A percentile compares a stretch with the other conserved stretches of the same genome.
Evolutionary conservation across 768 basidiomycete genomes (phyloP).

Genomic region (Boletus pseudopeckii): DNA sequence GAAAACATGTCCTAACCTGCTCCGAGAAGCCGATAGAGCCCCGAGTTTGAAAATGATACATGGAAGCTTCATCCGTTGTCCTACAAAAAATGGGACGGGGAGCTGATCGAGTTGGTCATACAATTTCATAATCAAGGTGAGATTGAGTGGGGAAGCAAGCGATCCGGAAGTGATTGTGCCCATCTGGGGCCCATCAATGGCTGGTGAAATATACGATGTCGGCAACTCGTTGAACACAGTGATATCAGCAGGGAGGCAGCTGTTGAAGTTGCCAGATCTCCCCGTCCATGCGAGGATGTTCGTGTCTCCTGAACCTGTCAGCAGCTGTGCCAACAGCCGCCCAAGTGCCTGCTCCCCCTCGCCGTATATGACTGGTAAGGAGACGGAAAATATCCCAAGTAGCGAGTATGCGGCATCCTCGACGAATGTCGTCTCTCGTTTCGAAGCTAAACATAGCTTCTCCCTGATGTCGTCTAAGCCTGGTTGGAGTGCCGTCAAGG

Average conservation of each 20-base stretch:
- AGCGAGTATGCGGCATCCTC: constrained; percentile 15
- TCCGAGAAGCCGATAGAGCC: background rate
- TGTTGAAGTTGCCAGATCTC: background rate
- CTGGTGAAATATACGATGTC: background rate
- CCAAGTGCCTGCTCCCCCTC: constrained; percentile 9
- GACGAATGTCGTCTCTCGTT: constrained; percentile 1
- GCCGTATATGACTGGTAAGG: constrained; percentile 11
- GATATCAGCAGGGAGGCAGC: background rate
- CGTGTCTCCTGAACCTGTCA: constrained; percentile 3
- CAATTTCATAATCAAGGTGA: background rate
- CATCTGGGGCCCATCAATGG: background rate
- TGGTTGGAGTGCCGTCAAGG: constrained; percentile 3
- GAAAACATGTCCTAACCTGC: background rate
- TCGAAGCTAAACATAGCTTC: constrained; percentile 7
- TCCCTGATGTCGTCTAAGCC: constrained; percentile 1
- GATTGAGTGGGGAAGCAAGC: background rate
- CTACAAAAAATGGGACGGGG: background rate
- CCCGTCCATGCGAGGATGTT: constrained; percentile 11
- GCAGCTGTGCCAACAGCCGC: constrained; percentile 3
- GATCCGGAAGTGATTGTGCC: background rate
- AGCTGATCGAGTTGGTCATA: background rate
- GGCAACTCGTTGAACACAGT: background rate
- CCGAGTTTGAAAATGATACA: constrained; percentile 9
- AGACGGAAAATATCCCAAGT: constrained; percentile 8
- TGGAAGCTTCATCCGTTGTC: constrained; percentile 1